These are phyloP conservation scores for Penicillium argentinense DNA, from an alignment of 495 filamentous ascomycete species.

Conservation along the genomic window DNA sequence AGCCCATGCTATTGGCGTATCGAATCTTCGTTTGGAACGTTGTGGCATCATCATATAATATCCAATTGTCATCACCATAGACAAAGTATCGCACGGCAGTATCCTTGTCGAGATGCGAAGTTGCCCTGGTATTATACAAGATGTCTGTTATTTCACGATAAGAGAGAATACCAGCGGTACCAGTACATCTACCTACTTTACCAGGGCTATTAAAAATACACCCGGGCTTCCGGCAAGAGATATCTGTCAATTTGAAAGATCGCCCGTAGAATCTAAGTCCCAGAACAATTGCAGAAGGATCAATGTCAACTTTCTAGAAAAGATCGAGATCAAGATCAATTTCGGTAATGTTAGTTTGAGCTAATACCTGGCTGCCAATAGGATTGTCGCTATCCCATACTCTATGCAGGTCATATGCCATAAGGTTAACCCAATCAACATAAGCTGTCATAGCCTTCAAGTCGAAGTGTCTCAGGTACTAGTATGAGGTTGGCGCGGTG, in stretches of 20 bases:
- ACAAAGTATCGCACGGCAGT: neutral
- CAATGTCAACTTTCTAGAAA: conserved; percentile 31
- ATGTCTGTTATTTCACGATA: conserved; percentile 2
- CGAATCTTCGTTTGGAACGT: neutral
- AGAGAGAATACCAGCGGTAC: neutral
- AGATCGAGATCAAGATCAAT: conserved; percentile 26
- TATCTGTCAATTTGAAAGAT: conserved; percentile 12
- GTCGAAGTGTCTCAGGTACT: conserved; percentile 50
- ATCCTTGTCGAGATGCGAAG: neutral
- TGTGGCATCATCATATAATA: conserved; percentile 2
- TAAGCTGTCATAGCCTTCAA: conserved; percentile 23
- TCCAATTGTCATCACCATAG: conserved; percentile 4
- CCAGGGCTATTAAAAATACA: conserved; percentile 4
- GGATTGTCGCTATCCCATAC: conserved; percentile 10
- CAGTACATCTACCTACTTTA: conserved; percentile 1
- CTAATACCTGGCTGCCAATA: neutral
- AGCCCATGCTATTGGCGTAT: neutral
- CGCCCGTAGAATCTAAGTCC: conserved; percentile 39
- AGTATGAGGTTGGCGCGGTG: no score
- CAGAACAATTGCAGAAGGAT: conserved; percentile 32
- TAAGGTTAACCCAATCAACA: conserved; percentile 55
- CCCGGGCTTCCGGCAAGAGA: conserved; percentile 6
- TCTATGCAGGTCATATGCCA: conserved; percentile 48
- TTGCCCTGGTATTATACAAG: neutral
- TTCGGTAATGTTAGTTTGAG: conserved; percentile 35